Evolutionary conservation across 2,329 filamentous ascomycete species (phyloP).

Genomic region (Cyphellophora attinorum): DNA sequence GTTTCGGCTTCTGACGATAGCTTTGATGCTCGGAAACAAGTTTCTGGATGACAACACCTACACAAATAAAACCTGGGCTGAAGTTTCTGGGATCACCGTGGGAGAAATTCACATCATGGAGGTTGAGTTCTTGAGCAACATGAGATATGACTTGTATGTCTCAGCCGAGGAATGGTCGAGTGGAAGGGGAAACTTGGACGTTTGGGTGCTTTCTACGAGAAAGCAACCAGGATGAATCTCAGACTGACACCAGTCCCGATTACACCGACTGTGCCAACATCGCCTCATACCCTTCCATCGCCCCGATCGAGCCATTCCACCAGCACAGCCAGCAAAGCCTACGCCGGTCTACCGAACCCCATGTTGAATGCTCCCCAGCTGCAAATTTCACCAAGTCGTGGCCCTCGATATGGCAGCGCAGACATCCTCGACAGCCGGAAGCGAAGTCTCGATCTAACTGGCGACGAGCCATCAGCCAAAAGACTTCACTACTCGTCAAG

Average conservation of each 20-base stretch:
- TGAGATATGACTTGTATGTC: slow-evolving; percentile 85
- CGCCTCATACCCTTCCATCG: slow-evolving; percentile 22
- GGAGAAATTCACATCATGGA: slow-evolving; percentile 98
- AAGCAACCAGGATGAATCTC: slow-evolving; percentile 39
- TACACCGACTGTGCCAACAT: slow-evolving; percentile 23
- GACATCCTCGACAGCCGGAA: slow-evolving; percentile 43
- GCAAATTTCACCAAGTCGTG: slow-evolving; percentile 14
- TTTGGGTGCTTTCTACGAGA: slow-evolving; percentile 75
- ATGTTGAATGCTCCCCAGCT: slow-evolving; percentile 10
- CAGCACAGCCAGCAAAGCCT: slow-evolving; percentile 8
- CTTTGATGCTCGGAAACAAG: slow-evolving; percentile 96
- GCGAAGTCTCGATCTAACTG: slow-evolving; percentile 47
- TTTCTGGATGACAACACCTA: slow-evolving; percentile 99
- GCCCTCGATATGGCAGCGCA: slow-evolving; percentile 11
- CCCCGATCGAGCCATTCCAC: slow-evolving; percentile 14
- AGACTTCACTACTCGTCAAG: slow-evolving; percentile 21
- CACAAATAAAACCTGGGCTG: slow-evolving; percentile 98
- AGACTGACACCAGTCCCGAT: slow-evolving; percentile 14
- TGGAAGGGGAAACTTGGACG: slow-evolving; percentile 78
- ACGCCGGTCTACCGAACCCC: slow-evolving; percentile 16
- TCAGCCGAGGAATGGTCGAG: slow-evolving; percentile 75
- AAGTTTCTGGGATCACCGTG: slow-evolving; percentile 89
- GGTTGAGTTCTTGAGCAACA: slow-evolving; percentile 98
- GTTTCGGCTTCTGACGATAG: slow-evolving; percentile 83
- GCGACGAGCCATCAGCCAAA: slow-evolving; percentile 49